phyloP scores from a whole-genome alignment of 495 filamentous ascomycete genomes.

The Xylaria intraflava region DNA sequence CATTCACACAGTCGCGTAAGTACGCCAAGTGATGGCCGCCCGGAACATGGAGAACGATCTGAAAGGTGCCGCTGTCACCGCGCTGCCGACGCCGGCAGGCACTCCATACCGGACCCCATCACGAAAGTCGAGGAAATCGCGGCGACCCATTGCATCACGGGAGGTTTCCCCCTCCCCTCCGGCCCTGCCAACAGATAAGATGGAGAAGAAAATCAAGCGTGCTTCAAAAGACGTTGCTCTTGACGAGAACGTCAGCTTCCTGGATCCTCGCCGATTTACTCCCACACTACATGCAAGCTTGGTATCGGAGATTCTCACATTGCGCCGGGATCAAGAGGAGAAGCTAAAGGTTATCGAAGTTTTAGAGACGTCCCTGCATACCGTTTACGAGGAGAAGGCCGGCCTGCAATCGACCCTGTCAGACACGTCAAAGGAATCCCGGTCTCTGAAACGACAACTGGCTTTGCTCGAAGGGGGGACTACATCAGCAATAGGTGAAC shows the following conservation, averaged over 20 bases:
- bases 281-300: constrained; percentile 92
- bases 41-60: constrained; percentile 55
- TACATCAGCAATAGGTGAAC: constrained; percentile 70
- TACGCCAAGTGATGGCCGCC: constrained; percentile 29
- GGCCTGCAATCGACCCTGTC: constrained; percentile 53
- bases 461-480: constrained; percentile 81
- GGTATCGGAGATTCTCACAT: constrained; percentile 83
- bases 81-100: constrained; percentile 60
- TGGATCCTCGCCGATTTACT: constrained; percentile 88
- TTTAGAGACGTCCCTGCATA: constrained; percentile 69
- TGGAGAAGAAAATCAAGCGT: constrained; percentile 41
- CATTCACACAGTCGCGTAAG: background rate
- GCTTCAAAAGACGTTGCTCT: constrained; percentile 46
- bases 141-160: constrained; percentile 51
- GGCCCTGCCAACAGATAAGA: constrained; percentile 46
- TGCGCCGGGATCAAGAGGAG: constrained; percentile 82
- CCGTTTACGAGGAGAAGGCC: constrained; percentile 66
- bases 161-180: constrained; percentile 57
- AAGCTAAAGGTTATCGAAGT: constrained; percentile 78
- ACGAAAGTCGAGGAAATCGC: constrained; percentile 44
- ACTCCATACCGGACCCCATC: constrained; percentile 60
- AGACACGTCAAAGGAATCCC: constrained; percentile 61
- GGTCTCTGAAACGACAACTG: constrained; percentile 77
- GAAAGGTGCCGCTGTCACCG: constrained; percentile 36
- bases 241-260: constrained; percentile 68